Conservation (phyloP, 768 basidiomycete species). For the Wakefieldia striispora region DNA sequence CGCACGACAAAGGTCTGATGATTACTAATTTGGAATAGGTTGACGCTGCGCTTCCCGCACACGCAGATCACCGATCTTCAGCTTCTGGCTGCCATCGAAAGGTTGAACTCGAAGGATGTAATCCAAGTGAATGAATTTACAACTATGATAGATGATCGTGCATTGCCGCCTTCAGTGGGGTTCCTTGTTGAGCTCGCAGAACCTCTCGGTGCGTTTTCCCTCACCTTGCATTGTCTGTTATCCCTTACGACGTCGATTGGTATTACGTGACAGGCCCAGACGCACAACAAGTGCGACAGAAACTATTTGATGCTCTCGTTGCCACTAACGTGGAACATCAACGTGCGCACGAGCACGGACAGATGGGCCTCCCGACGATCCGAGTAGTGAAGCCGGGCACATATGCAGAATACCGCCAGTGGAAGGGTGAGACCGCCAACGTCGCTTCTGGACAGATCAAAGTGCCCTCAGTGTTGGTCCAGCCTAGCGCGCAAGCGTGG, state of each 20-base stretch:
- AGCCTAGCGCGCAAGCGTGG: constrained; percentile 10
- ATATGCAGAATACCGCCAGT: constrained; percentile 18
- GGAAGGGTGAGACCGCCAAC: constrained; percentile 1
- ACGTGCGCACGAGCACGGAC: neutral
- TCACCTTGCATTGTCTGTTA: neutral
- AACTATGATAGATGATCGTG: constrained; percentile 11
- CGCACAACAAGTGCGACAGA: neutral
- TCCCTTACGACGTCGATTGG: neutral
- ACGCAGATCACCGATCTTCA: constrained; percentile 9
- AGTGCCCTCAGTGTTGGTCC: constrained; percentile 6
- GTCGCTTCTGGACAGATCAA: constrained; percentile 12
- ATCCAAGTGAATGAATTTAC: constrained; percentile 16
- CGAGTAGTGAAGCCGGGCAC: constrained; percentile 21
- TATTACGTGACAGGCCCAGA: constrained; percentile 1
- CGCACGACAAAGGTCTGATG: neutral
- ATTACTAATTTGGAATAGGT: neutral
- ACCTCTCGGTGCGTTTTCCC: constrained; percentile 6
- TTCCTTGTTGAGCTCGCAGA: constrained; percentile 16
- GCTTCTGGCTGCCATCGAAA: constrained; percentile 3
- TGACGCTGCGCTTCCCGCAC: constrained; percentile 6
- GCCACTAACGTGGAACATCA: neutral
- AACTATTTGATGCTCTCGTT: constrained; percentile 6
- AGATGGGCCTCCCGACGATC: constrained; percentile 16
- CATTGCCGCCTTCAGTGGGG: neutral
- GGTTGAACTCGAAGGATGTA: neutral